These are phyloP conservation scores for Camellia granthamiana DNA, from an alignment of 148 eudicot species.

Conservation along the genomic window DNA sequence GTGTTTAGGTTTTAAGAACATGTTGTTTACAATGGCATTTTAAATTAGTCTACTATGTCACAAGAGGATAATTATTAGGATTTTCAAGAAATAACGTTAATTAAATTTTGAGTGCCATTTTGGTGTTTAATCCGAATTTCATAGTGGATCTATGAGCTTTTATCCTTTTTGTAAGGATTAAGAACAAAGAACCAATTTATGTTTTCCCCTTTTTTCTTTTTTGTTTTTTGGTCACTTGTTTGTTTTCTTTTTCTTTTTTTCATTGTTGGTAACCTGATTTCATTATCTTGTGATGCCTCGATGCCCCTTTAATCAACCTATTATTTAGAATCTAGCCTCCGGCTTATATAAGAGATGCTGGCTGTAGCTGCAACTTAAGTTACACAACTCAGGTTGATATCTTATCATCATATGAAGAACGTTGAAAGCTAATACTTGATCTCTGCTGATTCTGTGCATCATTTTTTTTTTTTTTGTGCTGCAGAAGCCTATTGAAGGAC, in stretches of 20 bases:
- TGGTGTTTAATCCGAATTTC: not conserved
- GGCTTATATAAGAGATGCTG: not conserved
- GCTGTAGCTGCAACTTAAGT: constrained; percentile 1
- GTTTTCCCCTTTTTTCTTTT: not conserved
- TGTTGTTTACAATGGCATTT: not conserved
- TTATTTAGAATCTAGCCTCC: constrained; percentile 10
- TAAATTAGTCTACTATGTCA: not conserved
- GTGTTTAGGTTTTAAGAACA: not conserved
- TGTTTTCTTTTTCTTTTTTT: not conserved
- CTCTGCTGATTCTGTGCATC: constrained; percentile 13
- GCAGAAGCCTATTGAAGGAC: constrained; percentile 80
- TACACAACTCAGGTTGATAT: not conserved
- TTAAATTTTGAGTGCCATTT: not conserved
- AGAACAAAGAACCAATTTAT: not conserved
- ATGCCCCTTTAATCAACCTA: not conserved
- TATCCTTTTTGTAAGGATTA: not conserved
- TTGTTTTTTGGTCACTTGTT: not conserved
- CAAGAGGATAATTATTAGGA: not conserved
- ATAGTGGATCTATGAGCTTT: constrained; percentile 1
- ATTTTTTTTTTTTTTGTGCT: constrained; percentile 5
- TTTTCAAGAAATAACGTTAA: not conserved
- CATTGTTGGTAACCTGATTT: not conserved
- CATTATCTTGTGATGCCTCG: not conserved
- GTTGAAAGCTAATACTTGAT: not conserved
- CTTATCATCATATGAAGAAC: not conserved